These are phyloP conservation scores for Candida multigemmis DNA, from an alignment of 805 yeast genomes.

Conservation along the genomic window DNA sequence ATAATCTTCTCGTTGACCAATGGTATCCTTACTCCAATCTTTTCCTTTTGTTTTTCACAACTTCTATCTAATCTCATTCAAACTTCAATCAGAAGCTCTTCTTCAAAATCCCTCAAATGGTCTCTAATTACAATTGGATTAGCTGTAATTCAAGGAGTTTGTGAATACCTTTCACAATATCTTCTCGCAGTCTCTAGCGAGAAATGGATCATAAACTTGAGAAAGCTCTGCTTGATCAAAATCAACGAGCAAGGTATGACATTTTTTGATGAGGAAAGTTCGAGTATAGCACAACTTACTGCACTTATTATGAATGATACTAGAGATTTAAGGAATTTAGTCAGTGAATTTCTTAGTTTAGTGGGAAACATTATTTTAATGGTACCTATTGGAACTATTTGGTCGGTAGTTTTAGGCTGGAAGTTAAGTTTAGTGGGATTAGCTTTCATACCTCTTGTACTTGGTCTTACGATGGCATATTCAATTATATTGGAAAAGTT, in stretches of 20 bases:
- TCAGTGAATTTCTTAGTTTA: constrained; percentile 54
- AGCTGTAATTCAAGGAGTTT: constrained; percentile 54
- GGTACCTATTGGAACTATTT: constrained; percentile 51
- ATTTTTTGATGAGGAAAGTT: constrained; percentile 39
- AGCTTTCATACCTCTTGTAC: constrained; percentile 60
- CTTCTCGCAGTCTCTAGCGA: constrained; percentile 56
- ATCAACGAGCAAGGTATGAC: constrained; percentile 42
- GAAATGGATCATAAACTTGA: constrained; percentile 48
- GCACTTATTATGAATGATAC: constrained; percentile 74
- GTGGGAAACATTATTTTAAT: constrained; percentile 45
- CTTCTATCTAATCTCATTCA: constrained; percentile 59
- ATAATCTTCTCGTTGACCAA: constrained; percentile 41
- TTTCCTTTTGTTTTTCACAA: constrained; percentile 70
- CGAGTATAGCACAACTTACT: constrained; percentile 43
- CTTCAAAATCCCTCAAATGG: constrained; percentile 45
- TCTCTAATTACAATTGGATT: constrained; percentile 53
- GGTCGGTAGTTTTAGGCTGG: constrained; percentile 84
- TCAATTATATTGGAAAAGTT: constrained; percentile 40
- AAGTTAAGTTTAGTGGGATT: constrained; percentile 75
- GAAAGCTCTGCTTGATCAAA: constrained; percentile 39
- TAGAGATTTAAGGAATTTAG: constrained; percentile 61
- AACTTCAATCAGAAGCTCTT: constrained; percentile 16
- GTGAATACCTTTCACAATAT: constrained; percentile 42
- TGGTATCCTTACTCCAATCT: constrained; percentile 65
- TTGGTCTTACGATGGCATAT: constrained; percentile 41